phyloP scores from a whole-genome alignment of 83 land plant genomes.

The Diphasiastrum complanatum region DNA sequence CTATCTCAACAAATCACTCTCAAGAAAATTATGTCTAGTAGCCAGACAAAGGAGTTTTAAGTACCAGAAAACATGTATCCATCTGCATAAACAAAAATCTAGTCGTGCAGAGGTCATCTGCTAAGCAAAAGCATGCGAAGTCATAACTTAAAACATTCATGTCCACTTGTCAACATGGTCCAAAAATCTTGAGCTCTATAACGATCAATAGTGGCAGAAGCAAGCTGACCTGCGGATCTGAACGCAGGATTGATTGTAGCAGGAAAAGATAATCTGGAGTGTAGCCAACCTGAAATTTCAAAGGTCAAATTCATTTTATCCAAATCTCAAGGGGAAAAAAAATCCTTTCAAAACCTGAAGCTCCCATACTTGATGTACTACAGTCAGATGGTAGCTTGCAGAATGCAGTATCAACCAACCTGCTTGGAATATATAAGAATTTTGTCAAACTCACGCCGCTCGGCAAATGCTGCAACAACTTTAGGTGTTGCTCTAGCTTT shows the following conservation, averaged over 20 bases:
- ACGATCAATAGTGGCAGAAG: background rate
- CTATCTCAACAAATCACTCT: no score
- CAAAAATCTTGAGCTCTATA: no score
- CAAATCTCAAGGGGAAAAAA: background rate
- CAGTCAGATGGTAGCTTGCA: no score
- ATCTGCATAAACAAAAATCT: no score
- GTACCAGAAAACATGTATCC: no score
- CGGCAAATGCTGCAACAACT: conserved; percentile 99
- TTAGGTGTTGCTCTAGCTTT: conserved; percentile 98
- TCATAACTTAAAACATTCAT: no score
- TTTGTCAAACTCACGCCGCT: conserved; percentile 91
- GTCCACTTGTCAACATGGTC: no score
- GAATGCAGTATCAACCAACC: conserved; percentile 29
- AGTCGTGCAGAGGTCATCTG: no score
- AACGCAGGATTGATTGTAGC: conserved; percentile 78
- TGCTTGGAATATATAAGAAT: conserved; percentile 96
- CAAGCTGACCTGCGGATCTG: conserved; percentile 93
- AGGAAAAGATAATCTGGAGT: conserved; percentile 91
- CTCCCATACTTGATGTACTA: background rate
- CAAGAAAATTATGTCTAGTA: no score
- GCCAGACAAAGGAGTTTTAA: no score
- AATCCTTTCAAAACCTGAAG: background rate
- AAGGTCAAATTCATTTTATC: background rate
- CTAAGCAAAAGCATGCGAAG: no score
- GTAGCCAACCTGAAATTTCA: conserved; percentile 70